These are phyloP conservation scores for Canna indica DNA, from an alignment of 176 grass and related monocot genomes.

Conservation along the genomic window DNA sequence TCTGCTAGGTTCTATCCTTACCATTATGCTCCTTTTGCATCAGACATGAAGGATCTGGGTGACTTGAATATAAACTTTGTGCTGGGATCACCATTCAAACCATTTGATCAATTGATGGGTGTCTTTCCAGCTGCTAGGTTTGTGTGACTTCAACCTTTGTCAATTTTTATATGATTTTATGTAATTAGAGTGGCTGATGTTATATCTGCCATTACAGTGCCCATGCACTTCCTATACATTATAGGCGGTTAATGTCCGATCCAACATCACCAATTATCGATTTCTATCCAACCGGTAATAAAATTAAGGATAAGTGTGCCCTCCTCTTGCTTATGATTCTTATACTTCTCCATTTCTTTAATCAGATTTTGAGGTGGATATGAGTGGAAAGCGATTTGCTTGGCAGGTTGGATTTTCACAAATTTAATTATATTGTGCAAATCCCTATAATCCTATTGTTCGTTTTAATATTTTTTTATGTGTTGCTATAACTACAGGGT, in stretches of 20 bases:
- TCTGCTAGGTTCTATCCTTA: slow-evolving; percentile 93
- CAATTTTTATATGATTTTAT: slow-evolving; percentile 5
- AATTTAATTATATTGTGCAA: neutral
- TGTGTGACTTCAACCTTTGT: slow-evolving; percentile 4
- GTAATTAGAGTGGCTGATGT: neutral
- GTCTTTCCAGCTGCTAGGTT: slow-evolving; percentile 99
- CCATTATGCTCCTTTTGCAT: slow-evolving; percentile 99
- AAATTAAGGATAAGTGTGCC: neutral
- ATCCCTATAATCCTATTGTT: neutral
- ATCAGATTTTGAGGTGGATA: slow-evolving; percentile 98
- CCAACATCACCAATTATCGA: slow-evolving; percentile 78
- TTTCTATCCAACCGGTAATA: slow-evolving; percentile 89
- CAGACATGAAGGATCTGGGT: slow-evolving; percentile 67
- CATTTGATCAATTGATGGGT: slow-evolving; percentile 97
- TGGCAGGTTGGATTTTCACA: slow-evolving; percentile 54
- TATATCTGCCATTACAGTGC: slow-evolving; percentile 39
- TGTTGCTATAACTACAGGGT: slow-evolving; percentile 45
- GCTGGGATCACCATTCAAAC: slow-evolving; percentile 84
- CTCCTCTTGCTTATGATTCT: slow-evolving; percentile 2
- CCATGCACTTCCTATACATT: slow-evolving; percentile 80
- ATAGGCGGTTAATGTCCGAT: slow-evolving; percentile 68
- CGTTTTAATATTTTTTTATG: neutral
- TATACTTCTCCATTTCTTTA: slow-evolving; percentile 10
- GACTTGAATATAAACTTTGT: slow-evolving; percentile 60
- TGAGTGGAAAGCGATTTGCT: slow-evolving; percentile 95